These are phyloP conservation scores for Verticillium albo-atrum DNA, from an alignment of 2,329 filamentous ascomycete species.

Conservation along the genomic window DNA sequence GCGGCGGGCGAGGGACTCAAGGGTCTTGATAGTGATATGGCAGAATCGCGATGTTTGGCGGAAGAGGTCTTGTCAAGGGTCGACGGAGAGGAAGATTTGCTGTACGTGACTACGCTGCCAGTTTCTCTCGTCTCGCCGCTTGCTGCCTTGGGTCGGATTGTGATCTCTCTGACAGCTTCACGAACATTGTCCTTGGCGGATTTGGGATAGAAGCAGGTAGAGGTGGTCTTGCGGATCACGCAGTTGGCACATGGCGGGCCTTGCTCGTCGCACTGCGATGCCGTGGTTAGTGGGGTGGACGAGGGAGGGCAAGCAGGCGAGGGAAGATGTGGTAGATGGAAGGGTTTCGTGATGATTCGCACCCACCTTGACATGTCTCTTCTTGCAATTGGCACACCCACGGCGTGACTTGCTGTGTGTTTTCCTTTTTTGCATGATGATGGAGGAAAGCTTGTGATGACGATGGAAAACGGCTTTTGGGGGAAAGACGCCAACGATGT, in stretches of 20 bases:
- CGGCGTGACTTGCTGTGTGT: slow-evolving; percentile 3
- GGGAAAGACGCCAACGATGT: slow-evolving; percentile 10
- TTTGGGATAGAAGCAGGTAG: neutral
- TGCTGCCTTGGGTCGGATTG: neutral
- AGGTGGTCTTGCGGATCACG: slow-evolving; percentile 14
- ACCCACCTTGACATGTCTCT: slow-evolving; percentile 3
- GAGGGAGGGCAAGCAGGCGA: neutral
- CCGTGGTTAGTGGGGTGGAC: neutral
- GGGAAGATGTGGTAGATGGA: slow-evolving; percentile 5
- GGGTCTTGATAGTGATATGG: neutral
- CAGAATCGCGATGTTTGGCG: neutral
- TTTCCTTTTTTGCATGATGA: slow-evolving; percentile 2
- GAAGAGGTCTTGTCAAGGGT: neutral
- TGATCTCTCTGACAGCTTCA: neutral
- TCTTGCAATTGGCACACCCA: slow-evolving; percentile 1
- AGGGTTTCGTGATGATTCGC: slow-evolving; percentile 8
- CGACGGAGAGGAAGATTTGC: too few relatives aligned
- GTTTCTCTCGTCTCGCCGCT: neutral
- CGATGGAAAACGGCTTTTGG: slow-evolving; percentile 3
- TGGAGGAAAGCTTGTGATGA: neutral
- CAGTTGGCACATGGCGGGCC: slow-evolving; percentile 30
- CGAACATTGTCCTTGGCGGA: neutral
- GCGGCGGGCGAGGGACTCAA: neutral
- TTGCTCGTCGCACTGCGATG: slow-evolving; percentile 28
- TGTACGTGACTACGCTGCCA: neutral